Percentiles rank a stretch among this genome's conserved stretches.
phyloP scores from a whole-genome alignment of 495 filamentous ascomycete genomes.

The Chlorociboria aeruginascens region DNA sequence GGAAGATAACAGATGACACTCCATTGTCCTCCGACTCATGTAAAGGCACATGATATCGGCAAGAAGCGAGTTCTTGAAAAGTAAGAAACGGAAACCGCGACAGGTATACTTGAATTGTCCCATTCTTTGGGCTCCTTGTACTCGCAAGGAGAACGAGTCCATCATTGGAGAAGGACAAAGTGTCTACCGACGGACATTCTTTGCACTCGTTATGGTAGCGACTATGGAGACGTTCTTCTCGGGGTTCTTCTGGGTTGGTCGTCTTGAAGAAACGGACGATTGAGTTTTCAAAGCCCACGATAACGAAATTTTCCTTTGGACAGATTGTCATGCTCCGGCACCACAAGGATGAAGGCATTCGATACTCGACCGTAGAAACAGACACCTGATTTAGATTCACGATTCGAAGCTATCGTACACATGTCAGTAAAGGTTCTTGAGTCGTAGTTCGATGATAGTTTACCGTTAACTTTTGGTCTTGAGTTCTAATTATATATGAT shows the following conservation, averaged over 20 bases:
- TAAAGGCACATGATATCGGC: conserved; percentile 24
- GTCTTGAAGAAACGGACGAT: conserved; percentile 26
- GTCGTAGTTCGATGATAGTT: background rate
- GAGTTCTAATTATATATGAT: conserved; percentile 25
- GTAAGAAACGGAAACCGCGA: conserved; percentile 24
- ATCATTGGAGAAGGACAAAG: conserved; percentile 25
- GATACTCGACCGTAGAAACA: conserved; percentile 20
- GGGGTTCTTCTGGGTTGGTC: conserved; percentile 18
- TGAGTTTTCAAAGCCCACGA: conserved; percentile 25
- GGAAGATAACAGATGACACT: conserved; percentile 21
- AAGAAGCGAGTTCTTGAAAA: conserved; percentile 21
- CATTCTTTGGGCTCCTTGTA: conserved; percentile 21
- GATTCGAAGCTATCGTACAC: conserved; percentile 20
- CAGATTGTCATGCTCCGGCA: conserved; percentile 25
- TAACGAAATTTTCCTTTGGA: conserved; percentile 23
- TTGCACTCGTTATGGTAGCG: conserved; percentile 21
- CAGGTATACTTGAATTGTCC: conserved; percentile 21
- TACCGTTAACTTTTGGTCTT: conserved; percentile 27
- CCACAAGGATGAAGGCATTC: conserved; percentile 25
- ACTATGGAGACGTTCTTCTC: conserved; percentile 24
- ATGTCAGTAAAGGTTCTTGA: background rate
- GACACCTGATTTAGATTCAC: conserved; percentile 21
- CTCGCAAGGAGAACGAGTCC: conserved; percentile 25
- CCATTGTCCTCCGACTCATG: conserved; percentile 29
- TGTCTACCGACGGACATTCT: conserved; percentile 23